These are phyloP conservation scores for Paraurostyla sp. DNA, from an alignment of 73 alveolate genomes.

Conservation along the genomic window DNA sequence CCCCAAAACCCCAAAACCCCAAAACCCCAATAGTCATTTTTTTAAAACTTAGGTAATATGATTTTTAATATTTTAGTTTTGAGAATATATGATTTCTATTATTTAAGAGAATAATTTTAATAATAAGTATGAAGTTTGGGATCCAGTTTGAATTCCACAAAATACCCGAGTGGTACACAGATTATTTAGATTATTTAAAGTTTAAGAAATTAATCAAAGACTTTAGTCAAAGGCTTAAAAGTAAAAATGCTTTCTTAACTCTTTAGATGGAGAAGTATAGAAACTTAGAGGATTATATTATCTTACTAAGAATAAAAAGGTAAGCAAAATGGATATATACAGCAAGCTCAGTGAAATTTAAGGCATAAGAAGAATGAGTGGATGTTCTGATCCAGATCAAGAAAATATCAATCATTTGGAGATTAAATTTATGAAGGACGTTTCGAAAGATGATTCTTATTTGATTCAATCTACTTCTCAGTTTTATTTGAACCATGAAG, in stretches of 20 bases:
- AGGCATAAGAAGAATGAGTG: neutral
- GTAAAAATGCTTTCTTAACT: neutral
- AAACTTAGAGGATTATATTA: conserved; percentile 29
- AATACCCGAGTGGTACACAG: conserved; percentile 84
- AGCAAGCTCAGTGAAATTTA: neutral
- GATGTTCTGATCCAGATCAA: neutral
- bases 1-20: too few species aligned
- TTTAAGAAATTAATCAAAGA: conserved; percentile 42
- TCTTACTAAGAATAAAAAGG: neutral
- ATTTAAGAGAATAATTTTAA: too few species aligned
- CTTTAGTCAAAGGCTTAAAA: neutral
- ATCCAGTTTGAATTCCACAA: conserved; percentile 77
- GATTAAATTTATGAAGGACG: neutral
- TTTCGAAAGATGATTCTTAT: conserved; percentile 19
- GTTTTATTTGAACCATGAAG: neutral
- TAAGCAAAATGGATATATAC: neutral
- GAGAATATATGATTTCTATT: too few species aligned
- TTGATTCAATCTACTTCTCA: neutral
- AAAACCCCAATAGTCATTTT: too few species aligned
- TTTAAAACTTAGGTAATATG: too few species aligned
- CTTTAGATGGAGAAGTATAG: conserved; percentile 24
- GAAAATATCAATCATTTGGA: neutral
- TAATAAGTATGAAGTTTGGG: conserved; percentile 83
- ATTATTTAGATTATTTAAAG: conserved; percentile 71
- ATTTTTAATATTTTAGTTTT: too few species aligned